Conservation (phyloP, 148 eudicot genomes). For the Drosera capensis region DNA sequence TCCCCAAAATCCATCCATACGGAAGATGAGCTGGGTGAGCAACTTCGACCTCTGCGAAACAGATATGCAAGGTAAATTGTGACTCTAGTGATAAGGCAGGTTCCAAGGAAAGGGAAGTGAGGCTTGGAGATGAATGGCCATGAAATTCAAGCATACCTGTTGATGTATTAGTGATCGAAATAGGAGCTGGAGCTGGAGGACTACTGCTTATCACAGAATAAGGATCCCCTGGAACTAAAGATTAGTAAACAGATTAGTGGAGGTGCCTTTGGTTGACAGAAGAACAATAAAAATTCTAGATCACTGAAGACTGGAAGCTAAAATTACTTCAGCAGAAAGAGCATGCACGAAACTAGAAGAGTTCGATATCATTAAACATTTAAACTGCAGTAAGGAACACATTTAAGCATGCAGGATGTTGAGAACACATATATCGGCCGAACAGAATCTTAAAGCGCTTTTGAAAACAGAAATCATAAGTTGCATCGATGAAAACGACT, state of each 20-base stretch:
- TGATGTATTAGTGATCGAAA: conserved; percentile 20
- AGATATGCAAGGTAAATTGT: neutral
- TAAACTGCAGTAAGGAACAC: no score
- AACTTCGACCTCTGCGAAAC: conserved; percentile 23
- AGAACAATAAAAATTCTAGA: neutral
- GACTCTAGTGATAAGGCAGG: neutral
- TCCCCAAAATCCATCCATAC: conserved; percentile 76
- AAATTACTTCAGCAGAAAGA: neutral
- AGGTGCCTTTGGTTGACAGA: neutral
- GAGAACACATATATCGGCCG: no score
- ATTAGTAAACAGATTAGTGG: neutral
- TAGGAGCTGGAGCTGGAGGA: conserved; percentile 57
- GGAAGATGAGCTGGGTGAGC: conserved; percentile 38
- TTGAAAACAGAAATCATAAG: neutral
- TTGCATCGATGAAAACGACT: neutral
- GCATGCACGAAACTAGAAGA: no score
- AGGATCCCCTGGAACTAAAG: conserved; percentile 81
- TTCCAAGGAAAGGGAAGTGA: neutral
- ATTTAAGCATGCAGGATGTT: no score
- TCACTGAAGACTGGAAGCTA: neutral
- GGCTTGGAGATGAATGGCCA: neutral
- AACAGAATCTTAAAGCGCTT: neutral
- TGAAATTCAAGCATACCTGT: conserved; percentile 28
- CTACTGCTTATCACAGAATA: conserved; percentile 27
- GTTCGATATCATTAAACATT: no score